These are phyloP conservation scores for Vitis rotundifolia DNA, from an alignment of 164 flowering plant genomes.

Conservation along the genomic window DNA sequence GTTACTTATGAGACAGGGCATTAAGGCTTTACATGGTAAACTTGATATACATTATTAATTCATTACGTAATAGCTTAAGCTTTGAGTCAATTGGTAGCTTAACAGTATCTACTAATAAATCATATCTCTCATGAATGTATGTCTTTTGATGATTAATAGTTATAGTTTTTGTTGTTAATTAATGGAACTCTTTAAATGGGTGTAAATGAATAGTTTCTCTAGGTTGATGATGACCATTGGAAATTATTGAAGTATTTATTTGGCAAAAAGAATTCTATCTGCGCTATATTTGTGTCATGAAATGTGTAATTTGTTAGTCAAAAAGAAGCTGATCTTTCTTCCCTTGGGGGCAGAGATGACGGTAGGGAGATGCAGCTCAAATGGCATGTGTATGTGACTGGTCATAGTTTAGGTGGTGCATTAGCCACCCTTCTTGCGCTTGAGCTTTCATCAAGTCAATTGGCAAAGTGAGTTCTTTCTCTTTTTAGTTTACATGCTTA, in stretches of 20 bases:
- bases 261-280: not conserved
- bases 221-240: no score
- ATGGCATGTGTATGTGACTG: constrained; percentile 94
- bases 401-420: constrained; percentile 99
- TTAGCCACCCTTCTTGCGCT: constrained; percentile 93
- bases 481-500: not conserved
- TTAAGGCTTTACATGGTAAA: no score
- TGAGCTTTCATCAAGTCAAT: constrained; percentile 86
- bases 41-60: no score
- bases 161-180: no score
- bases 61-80: no score
- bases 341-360: constrained; percentile 56
- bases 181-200: no score
- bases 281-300: not conserved
- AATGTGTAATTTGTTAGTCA: not conserved
- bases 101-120: no score
- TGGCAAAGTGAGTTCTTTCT: constrained; percentile 73
- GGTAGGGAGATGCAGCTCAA: constrained; percentile 33
- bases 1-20: no score
- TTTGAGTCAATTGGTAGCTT: no score
- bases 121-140: no score
- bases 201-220: no score
- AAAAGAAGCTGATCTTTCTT: not conserved
- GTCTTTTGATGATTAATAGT: no score
- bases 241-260: not conserved